Evolutionary conservation across 2,329 filamentous ascomycete species (phyloP), one percentile per base, ranked within the genome.

Genomic region (Tetracladium maxilliforme): DNA sequence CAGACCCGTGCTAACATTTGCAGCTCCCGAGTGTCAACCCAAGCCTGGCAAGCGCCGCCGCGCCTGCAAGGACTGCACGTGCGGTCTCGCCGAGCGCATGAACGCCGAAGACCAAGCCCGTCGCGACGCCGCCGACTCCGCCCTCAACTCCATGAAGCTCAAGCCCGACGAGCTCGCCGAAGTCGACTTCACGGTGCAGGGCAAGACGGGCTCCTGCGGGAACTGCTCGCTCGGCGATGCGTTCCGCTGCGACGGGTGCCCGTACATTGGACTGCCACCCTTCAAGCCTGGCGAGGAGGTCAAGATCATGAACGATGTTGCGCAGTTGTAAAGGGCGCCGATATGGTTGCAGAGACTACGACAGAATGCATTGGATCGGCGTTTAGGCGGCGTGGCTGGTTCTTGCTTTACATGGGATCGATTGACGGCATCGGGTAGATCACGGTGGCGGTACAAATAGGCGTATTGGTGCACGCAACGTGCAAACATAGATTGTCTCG

Each of bases 201-300:
- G 90, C 39, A 95, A 94, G 58, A 81, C 87, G 6, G 87, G 90
- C 27, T 92, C 81, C 11, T 98, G 90, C 49, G 83, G 83, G 15
- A 94, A 87, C 53, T 95, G 90, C 52, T 78, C 84, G 15, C 63
- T 98, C 10, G 90, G 90, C 25, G 87, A 95, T 50, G 87, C 90
- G 4, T 84, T 84, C 56, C 61, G 77, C 20, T 82, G 77, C 46
- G 71, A 71, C 24, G 70, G 68, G 3, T 81, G 75, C 42, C 86
- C 86, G 2, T 93, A 90, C 46, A 80, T 92, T 41, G 86, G 86
- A 5, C 64, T 98, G 38, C 90, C 90, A 10, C 80, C 90, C 5
- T 98, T 98, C 62, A 93, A 94, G 61, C 84, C 84, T 4, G 90
- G 90, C 10, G 86, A 98, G 59, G 84, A 95, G 56, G 84, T 95